phyloP scores from a whole-genome alignment of 2,329 filamentous ascomycete species.

The Neonectria coccinea region DNA sequence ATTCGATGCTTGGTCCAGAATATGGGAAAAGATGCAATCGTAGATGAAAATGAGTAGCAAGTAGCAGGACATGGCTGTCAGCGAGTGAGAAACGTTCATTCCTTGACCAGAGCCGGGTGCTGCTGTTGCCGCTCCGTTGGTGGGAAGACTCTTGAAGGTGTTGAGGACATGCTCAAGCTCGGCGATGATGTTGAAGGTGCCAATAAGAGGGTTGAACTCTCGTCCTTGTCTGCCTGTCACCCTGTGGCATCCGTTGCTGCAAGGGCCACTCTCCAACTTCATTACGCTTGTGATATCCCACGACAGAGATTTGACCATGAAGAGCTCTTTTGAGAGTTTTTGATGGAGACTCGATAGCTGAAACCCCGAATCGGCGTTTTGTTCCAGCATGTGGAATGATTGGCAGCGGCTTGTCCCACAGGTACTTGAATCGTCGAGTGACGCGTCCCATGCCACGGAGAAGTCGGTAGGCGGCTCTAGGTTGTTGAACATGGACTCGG shows the following conservation, averaged over 20 bases:
- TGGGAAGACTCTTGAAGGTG: neutral
- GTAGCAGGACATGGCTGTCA: conserved; percentile 1
- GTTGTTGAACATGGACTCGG: neutral
- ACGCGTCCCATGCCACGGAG: neutral
- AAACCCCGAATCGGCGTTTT: neutral
- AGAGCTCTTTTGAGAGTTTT: conserved; percentile 2
- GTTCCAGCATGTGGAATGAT: neutral
- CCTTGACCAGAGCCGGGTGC: neutral
- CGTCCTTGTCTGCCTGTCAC: neutral
- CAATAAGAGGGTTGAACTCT: neutral
- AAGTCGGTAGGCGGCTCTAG: neutral
- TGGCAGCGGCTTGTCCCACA: neutral
- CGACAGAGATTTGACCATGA: neutral
- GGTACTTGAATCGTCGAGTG: neutral
- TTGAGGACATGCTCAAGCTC: conserved; percentile 1
- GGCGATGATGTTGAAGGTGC: conserved; percentile 1
- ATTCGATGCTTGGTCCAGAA: neutral
- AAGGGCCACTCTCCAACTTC: neutral
- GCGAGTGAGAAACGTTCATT: neutral
- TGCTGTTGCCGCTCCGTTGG: neutral
- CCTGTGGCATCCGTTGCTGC: neutral
- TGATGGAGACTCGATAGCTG: neutral
- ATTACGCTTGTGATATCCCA: neutral
- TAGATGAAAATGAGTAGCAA: neutral
- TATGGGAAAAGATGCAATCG: neutral